Base-by-base conservation (phyloP, 805 yeast species). In the Nakazawaea ernobii region DNA sequence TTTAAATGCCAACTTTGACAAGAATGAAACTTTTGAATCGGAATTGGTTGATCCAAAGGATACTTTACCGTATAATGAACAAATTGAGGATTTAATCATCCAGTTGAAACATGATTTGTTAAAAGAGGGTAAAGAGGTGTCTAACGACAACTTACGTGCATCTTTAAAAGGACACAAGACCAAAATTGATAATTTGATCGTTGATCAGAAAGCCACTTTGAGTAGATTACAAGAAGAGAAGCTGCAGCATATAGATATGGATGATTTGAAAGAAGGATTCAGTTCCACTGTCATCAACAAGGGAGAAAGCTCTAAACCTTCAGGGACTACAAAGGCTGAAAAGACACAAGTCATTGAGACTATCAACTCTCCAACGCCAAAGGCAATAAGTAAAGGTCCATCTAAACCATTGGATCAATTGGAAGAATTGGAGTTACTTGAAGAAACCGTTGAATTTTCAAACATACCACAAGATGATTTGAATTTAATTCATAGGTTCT, bases 181-280 rank as follows among this genome's bases (percentile, higher is more conserved):
- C 32, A 88, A 86, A 57, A 82, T 94, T 51, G 83, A 77, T 45
- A 77, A 77, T 26, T 85, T 87, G 4, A 71, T 84, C 50, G 67
- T 67, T 24, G 81, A 79, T 51, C 89, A 86, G 49, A 71, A 75
- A 24, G 76, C 77, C 44, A 89, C 86, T 62, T 69, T 90, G 53
- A 80, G 75, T 36, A 78, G 77, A 32, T 70, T 94, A 47, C 73
- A 79, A 55, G 74, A 79, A 54, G 96, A 91, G 58, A 86, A 86
- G 59, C 71, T 80, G 10, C 59, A 71, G 41, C 85, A 87, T 60
- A 91, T 94, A 53, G 82, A 95, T 2, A 83, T 94, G 44, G 98
- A 91, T 13, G 99, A 92, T 65, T 75, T 90, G 36, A 94, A 81
- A 55, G 89, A 94, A 11, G 98, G 97, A 0, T 94, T 88, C 71